Conservation (phyloP, 352 stramenopile species). For the Stramenopiles sp. region DNA sequence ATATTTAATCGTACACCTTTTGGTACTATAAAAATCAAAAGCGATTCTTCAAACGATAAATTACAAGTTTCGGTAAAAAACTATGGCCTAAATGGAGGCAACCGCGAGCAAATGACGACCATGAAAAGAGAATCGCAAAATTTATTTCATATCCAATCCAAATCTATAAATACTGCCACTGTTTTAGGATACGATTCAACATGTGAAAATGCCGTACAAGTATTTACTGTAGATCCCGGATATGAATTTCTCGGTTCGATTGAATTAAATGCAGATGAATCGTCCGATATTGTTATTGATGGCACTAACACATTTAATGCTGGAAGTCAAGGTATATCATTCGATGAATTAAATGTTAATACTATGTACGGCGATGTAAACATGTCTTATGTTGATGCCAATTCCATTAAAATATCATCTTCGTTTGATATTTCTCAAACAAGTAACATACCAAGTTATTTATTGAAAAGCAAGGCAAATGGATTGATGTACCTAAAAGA, state of each 20-base stretch:
- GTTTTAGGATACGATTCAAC: background rate
- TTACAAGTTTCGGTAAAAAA: background rate
- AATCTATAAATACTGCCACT: background rate
- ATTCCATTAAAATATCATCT: background rate
- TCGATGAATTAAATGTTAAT: too few relatives aligned
- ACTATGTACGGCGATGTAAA: too few relatives aligned
- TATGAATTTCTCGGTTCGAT: background rate
- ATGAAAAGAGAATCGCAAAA: background rate
- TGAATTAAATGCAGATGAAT: background rate
- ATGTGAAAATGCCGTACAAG: background rate
- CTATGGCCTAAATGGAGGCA: background rate
- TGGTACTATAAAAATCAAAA: background rate
- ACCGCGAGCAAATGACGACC: background rate
- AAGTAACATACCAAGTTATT: background rate
- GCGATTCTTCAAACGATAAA: background rate
- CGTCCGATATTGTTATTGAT: too few relatives aligned
- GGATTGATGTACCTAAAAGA: background rate
- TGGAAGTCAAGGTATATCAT: too few relatives aligned
- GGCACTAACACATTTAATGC: too few relatives aligned
- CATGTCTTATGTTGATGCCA: too few relatives aligned
- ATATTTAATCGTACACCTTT: background rate
- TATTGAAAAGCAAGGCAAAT: background rate
- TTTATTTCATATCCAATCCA: background rate
- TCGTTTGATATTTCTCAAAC: background rate
- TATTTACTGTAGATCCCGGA: background rate